These are phyloP conservation scores for Microthlaspi erraticum DNA, from an alignment of 345 rosid genomes.

Conservation along the genomic window DNA sequence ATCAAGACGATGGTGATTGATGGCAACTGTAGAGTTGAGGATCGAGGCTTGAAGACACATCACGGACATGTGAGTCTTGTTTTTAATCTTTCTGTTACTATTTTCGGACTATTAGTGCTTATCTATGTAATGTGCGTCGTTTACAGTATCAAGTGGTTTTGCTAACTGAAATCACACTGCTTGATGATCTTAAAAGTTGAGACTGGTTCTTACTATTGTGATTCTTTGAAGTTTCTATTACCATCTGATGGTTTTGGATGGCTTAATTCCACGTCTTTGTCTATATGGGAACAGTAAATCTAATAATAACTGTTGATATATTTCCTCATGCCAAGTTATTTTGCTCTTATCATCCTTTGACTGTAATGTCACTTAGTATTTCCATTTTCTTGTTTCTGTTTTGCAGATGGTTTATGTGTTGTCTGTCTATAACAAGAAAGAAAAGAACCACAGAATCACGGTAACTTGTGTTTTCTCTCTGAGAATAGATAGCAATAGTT, in stretches of 20 bases:
- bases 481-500: neutral
- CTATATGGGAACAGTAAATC: neutral
- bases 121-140: constrained; percentile 16
- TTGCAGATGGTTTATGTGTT: constrained; percentile 97
- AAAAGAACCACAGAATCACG: constrained; percentile 83
- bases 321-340: constrained; percentile 21
- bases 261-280: neutral
- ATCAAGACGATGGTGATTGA: constrained; percentile 92
- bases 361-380: constrained; percentile 14
- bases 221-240: neutral
- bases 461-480: constrained; percentile 51
- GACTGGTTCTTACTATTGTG: neutral
- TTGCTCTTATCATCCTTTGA: constrained; percentile 9
- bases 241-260: neutral
- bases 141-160: constrained; percentile 12
- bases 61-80: constrained; percentile 85
- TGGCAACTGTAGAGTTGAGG: constrained; percentile 98
- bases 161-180: neutral
- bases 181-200: too few species aligned
- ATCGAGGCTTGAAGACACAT: constrained; percentile 98
- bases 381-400: constrained; percentile 20
- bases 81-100: neutral
- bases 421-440: constrained; percentile 92
- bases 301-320: constrained; percentile 1
- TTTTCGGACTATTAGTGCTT: neutral